A percentile compares a stretch with the other conserved stretches of the same genome.
These are phyloP conservation scores for Pyrenophora seminiperda DNA, from an alignment of 2,329 filamentous ascomycete genomes.

Conservation along the genomic window DNA sequence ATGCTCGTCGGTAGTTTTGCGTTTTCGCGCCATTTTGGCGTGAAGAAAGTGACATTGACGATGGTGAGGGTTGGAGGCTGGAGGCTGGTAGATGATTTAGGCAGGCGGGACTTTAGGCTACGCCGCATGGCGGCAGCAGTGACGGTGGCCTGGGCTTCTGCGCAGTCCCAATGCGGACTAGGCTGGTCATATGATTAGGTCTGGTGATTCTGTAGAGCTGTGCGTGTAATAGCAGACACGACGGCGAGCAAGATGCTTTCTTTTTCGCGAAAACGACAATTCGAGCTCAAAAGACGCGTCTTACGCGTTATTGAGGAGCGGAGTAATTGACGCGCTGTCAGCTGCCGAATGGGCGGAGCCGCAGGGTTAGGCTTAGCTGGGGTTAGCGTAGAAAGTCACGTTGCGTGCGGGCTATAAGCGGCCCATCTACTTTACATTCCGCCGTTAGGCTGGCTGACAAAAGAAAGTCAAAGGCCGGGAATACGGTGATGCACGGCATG, in stretches of 20 bases:
- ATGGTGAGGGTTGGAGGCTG: not conserved
- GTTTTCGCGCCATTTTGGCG: constrained; percentile 10
- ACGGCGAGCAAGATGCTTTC: not conserved
- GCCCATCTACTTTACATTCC: too few species aligned
- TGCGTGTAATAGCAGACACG: not conserved
- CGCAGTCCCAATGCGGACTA: not conserved
- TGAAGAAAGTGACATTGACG: too few species aligned
- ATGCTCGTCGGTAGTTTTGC: constrained; percentile 1
- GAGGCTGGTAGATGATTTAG: not conserved
- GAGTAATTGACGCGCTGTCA: constrained; percentile 9
- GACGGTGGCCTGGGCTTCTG: not conserved
- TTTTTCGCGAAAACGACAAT: not conserved
- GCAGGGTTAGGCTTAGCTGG: not conserved
- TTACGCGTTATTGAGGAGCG: constrained; percentile 8
- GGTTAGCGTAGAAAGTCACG: not conserved
- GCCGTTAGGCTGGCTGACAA: too few species aligned
- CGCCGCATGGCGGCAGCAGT: not conserved
- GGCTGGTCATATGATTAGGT: too few species aligned
- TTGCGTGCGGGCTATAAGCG: not conserved
- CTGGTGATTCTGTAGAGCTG: too few species aligned
- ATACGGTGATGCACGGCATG: too few species aligned
- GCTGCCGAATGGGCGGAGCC: not conserved
- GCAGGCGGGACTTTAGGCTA: not conserved
- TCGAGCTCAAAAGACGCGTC: not conserved
- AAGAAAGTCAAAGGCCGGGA: too few species aligned